Base-by-base conservation (phyloP, 2,329 filamentous ascomycete genomes). In the Cytospora mali region DNA sequence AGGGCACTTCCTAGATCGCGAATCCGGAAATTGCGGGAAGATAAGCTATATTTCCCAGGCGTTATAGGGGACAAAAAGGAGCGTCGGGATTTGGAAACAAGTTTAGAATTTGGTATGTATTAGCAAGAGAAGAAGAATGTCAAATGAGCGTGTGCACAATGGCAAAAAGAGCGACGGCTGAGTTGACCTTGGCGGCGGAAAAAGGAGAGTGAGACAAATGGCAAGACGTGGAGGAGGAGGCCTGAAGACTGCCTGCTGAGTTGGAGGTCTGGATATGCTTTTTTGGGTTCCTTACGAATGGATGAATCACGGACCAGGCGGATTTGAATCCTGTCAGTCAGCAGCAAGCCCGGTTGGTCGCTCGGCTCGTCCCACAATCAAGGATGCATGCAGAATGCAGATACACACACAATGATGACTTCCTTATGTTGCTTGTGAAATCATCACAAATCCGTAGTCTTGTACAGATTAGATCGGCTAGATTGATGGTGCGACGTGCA, bases 1-100 rank as follows among this genome's bases (percentile, higher is more conserved):
- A 60, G 58, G 58, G 58, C 58, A 60, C 58, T 42, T 60, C 58
- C 58, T 54, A 52, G 58, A 52, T 49, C 31, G 50, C 42, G 13
- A 49, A 16, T 33, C 46, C 50, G 58, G 58, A 60, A 48, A 54
- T 60, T 60, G 58, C 51, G 35, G n/a, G 42, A 46, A 42, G 51
- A 60, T 49, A 39, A 54, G 10, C 35, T 35, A n/a, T 14, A 27
- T 5, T 54, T 39, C 21, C 27, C 49, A 53, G 25, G 13, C 57
- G 50, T 33, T 60, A 31, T 31, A 51, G 57, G 57, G 35, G 57
- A 27, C 31, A 11, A 23, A 23, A 16, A 21, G n/a, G 18, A 23
- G 9, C n/a, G 42, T n/a, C 9, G 42, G n/a, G 42, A 10, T 9
- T 46, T 46, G 42, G 7, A 23, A 46, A 23, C 13, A 46, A 25